Conservation (phyloP, 352 stramenopile species). For the Phytophthora nicotianae region DNA sequence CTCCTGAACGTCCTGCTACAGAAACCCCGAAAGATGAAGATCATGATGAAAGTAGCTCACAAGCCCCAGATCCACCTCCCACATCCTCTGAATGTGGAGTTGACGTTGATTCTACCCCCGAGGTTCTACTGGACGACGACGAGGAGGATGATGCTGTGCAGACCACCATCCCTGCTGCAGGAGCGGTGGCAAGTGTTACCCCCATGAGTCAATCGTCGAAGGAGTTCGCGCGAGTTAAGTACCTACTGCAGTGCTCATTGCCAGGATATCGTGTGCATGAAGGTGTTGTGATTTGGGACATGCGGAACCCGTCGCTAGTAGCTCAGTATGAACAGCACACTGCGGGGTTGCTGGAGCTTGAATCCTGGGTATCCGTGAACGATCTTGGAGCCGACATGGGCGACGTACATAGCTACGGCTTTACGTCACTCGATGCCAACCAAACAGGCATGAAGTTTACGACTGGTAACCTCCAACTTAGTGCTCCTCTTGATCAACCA, state of each 20-base stretch:
- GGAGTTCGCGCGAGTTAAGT: constrained; percentile 68
- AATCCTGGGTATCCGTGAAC: constrained; percentile 78
- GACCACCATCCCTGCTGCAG: constrained; percentile 38
- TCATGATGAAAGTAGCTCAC: constrained; percentile 3
- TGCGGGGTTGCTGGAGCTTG: constrained; percentile 60
- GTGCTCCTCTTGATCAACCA: constrained; percentile 18
- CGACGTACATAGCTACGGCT: constrained; percentile 58
- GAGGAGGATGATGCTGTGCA: constrained; percentile 22
- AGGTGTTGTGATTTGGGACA: constrained; percentile 72
- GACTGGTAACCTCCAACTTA: constrained; percentile 59
- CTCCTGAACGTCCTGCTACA: constrained; percentile 2
- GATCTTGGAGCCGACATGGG: constrained; percentile 64
- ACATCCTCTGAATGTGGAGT: not conserved
- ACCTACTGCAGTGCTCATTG: constrained; percentile 71
- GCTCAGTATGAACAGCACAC: constrained; percentile 63
- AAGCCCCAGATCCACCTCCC: not conserved
- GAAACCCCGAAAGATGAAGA: not conserved
- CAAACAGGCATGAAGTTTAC: constrained; percentile 71
- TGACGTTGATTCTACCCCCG: constrained; percentile 5
- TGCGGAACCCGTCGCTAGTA: constrained; percentile 63
- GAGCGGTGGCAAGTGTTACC: constrained; percentile 51
- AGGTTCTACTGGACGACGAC: constrained; percentile 23
- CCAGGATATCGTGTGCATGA: constrained; percentile 58
- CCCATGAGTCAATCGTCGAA: constrained; percentile 48
- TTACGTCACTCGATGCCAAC: constrained; percentile 49